Percentiles rank a stretch among this genome's conserved stretches.
phyloP scores from a whole-genome alignment of 148 eudicot species.

The Rhododendron williamsianum region DNA sequence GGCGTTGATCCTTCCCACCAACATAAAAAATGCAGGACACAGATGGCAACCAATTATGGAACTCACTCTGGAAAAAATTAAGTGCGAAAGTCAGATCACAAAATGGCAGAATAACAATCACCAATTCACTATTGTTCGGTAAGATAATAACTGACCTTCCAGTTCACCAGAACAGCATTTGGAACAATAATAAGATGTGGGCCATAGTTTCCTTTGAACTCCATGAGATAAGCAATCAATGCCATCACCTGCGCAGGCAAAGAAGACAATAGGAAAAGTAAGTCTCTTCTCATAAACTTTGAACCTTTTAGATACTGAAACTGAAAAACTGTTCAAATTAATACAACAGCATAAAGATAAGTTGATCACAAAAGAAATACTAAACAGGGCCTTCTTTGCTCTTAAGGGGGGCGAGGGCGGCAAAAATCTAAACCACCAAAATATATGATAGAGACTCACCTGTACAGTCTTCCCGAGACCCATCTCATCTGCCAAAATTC shows the following conservation, averaged over 20 bases:
- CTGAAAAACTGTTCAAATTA: neutral
- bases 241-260: constrained; percentile 76
- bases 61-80: constrained; percentile 64
- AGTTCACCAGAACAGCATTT: constrained; percentile 96
- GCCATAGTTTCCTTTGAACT: constrained; percentile 94
- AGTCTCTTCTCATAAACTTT: neutral
- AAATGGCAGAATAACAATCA: constrained; percentile 10
- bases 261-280: neutral
- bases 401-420: neutral
- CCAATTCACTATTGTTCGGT: neutral
- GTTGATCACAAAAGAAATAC: neutral
- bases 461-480: constrained; percentile 99
- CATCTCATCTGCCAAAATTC: constrained; percentile 99
- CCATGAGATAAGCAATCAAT: constrained; percentile 95
- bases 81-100: constrained; percentile 4
- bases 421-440: neutral
- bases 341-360: neutral
- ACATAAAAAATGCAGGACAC: constrained; percentile 94
- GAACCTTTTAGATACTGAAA: neutral
- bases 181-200: constrained; percentile 98
- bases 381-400: constrained; percentile 1
- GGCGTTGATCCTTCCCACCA: constrained; percentile 83
- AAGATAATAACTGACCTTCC: constrained; percentile 66
- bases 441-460: constrained; percentile 32
- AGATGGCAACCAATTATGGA: constrained; percentile 85